These are phyloP conservation scores for Dalbergia cultrata DNA, from an alignment of 306 rosid genomes.

Conservation along the genomic window DNA sequence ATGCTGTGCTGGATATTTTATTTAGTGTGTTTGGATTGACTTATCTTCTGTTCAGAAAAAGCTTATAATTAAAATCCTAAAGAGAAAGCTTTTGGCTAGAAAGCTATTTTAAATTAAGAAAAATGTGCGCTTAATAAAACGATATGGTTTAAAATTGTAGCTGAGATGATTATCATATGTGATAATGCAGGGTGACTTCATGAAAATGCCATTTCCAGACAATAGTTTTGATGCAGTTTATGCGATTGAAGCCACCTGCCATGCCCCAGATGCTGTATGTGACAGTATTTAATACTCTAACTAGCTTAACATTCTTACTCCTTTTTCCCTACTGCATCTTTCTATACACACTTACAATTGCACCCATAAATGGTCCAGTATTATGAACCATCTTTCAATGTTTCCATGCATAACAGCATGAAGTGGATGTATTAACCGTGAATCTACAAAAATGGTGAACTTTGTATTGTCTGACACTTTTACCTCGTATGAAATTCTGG, in stretches of 20 bases:
- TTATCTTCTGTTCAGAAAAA: conserved; percentile 3
- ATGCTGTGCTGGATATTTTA: conserved; percentile 11
- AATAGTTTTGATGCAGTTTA: conserved; percentile 89
- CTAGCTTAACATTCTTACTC: neutral
- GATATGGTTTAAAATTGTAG: neutral
- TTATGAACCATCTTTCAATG: conserved; percentile 16
- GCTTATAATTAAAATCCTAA: conserved; percentile 2
- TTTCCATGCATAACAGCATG: conserved; percentile 16
- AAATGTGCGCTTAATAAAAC: neutral
- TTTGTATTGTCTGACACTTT: conserved; percentile 42
- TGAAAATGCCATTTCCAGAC: conserved; percentile 91
- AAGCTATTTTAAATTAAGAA: conserved; percentile 11
- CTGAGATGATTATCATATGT: conserved; percentile 32
- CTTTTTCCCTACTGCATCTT: neutral
- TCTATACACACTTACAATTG: conserved; percentile 4
- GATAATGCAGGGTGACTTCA: conserved; percentile 90
- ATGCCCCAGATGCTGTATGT: conserved; percentile 92
- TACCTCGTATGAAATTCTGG: conserved; percentile 13
- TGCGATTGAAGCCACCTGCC: conserved; percentile 99
- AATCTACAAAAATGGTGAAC: conserved; percentile 32
- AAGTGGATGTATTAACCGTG: conserved; percentile 16
- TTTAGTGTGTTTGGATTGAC: neutral
- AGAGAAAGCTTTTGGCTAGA: conserved; percentile 6
- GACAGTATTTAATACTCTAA: conserved; percentile 19
- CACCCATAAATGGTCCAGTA: neutral